Evolutionary conservation across 768 basidiomycete genomes (phyloP).

Genomic region (Suillus spraguei): DNA sequence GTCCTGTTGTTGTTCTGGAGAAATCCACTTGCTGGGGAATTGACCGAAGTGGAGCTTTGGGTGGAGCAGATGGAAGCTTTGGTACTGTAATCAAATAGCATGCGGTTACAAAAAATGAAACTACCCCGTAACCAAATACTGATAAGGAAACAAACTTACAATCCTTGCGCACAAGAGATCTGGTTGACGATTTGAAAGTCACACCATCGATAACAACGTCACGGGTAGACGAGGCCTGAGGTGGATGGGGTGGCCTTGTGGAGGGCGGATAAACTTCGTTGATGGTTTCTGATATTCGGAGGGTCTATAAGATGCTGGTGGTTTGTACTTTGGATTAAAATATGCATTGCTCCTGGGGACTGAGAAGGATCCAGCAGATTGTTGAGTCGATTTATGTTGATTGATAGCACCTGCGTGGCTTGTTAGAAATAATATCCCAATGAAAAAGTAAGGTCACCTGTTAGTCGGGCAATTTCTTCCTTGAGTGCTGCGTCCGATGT

Average conservation of each 20-base stretch:
- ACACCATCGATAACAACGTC: conserved; percentile 88
- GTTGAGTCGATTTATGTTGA: conserved; percentile 54
- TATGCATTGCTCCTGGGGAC: conserved; percentile 49
- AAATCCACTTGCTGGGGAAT: conserved; percentile 29
- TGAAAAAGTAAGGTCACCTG: conserved; percentile 42
- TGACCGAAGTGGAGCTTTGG: conserved; percentile 35
- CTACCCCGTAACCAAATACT: conserved; percentile 9
- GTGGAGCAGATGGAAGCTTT: conserved; percentile 34
- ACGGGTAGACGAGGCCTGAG: conserved; percentile 40
- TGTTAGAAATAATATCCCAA: conserved; percentile 4
- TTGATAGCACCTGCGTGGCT: conserved; percentile 66
- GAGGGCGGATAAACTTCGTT: conserved; percentile 50
- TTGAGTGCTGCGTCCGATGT: conserved; percentile 57
- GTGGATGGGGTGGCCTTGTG: conserved; percentile 24
- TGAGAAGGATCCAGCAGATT: conserved; percentile 26
- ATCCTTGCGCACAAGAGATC: conserved; percentile 87
- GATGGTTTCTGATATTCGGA: conserved; percentile 16
- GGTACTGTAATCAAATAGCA: conserved; percentile 40
- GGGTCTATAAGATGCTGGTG: conserved; percentile 29
- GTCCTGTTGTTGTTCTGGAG: conserved; percentile 48
- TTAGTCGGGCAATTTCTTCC: conserved; percentile 66
- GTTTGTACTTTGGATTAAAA: conserved; percentile 67
- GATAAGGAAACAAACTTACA: conserved; percentile 50
- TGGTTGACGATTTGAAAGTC: conserved; percentile 82
- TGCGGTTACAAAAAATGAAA: conserved; percentile 22